Evolutionary conservation across 2,329 filamentous ascomycete genomes (phyloP).

Genomic region (Cercospora janseana): DNA sequence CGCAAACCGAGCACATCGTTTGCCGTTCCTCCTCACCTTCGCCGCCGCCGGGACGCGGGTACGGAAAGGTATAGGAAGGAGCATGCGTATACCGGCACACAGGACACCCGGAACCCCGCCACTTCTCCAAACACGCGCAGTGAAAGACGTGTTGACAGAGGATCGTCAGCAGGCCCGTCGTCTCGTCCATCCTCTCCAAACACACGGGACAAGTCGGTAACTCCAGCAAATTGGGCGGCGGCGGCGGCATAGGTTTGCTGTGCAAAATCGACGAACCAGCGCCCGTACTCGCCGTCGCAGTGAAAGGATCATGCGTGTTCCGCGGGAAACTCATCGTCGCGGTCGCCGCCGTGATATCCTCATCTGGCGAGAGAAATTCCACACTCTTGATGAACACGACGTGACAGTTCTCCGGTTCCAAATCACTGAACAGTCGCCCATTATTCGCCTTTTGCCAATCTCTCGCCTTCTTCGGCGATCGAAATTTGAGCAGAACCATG

Average conservation of each 20-base stretch:
- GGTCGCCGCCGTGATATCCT: slow-evolving; percentile 47
- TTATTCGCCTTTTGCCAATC: slow-evolving; percentile 86
- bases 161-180: slow-evolving; percentile 89
- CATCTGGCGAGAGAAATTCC: slow-evolving; percentile 67
- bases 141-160: slow-evolving; percentile 98
- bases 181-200: slow-evolving; percentile 97
- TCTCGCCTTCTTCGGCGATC: slow-evolving; percentile 68
- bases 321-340: slow-evolving; percentile 57
- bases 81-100: slow-evolving; percentile 87
- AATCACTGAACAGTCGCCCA: slow-evolving; percentile 78
- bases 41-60: slow-evolving; percentile 32
- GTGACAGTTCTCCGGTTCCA: slow-evolving; percentile 84
- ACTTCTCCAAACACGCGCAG: slow-evolving; percentile 92
- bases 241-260: slow-evolving; percentile 64
- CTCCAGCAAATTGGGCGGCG: slow-evolving; percentile 81
- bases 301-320: slow-evolving; percentile 64
- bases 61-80: slow-evolving; percentile 42
- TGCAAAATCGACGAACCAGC: slow-evolving; percentile 29
- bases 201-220: slow-evolving; percentile 95
- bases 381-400: slow-evolving; percentile 93
- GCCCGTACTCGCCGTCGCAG: slow-evolving; percentile 31
- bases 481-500: slow-evolving; percentile 93
- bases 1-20: slow-evolving; percentile 78
- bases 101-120: slow-evolving; percentile 90
- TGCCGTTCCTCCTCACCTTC: slow-evolving; percentile 53